Base-by-base conservation (phyloP, 306 rosid genomes). In the Hippophae tibetana region DNA sequence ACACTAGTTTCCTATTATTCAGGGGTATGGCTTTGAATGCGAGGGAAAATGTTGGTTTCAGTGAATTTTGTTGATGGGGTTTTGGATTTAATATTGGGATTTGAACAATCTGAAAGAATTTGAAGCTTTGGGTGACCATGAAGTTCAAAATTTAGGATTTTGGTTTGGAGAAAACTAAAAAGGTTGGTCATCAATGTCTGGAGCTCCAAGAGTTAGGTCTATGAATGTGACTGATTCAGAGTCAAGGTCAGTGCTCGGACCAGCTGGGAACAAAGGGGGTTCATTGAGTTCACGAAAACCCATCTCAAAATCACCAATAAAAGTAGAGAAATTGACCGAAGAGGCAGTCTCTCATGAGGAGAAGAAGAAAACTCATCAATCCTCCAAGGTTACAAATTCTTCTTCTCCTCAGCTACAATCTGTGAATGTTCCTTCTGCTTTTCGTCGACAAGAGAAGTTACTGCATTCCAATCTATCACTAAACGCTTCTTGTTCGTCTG, bases 401-500 rank as follows among this genome's bases (percentile, higher is more conserved):
- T 64, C 82, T 69, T 73, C 85, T 69, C 79, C 84, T 58, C 78
- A 66, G 72, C 74, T 71, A 54, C 82, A 73, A 54, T 70, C 84
- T 23, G 43, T 49, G 48, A 81, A 77, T 31, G 79, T 65, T 62
- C 74, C 79, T 64, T 79, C 92, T 1, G 73, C 82, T 12, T 81
- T 87, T 50, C 84, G 86, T 66, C 76, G 89, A 46, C 92, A 84
- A 9, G 95, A 87, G 77, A 86, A 81, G 74, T 60, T 87, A 38
- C 48, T 87, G 69, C 86, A 81, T 62, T 79, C 85, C 23, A 87
- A 78, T 70, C 55, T 87, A 63, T 87, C 95, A 2, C 61, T 87
- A 47, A 82, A 75, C 63, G 95, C 95, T 51, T 87, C 95, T 0
- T 87, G 95, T 74, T 87, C 95, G 3, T 87, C 95, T 0, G 95